Base-by-base conservation (phyloP, 1,284 basidiomycete species). In the Cutaneotrichosporon curvatum region DNA sequence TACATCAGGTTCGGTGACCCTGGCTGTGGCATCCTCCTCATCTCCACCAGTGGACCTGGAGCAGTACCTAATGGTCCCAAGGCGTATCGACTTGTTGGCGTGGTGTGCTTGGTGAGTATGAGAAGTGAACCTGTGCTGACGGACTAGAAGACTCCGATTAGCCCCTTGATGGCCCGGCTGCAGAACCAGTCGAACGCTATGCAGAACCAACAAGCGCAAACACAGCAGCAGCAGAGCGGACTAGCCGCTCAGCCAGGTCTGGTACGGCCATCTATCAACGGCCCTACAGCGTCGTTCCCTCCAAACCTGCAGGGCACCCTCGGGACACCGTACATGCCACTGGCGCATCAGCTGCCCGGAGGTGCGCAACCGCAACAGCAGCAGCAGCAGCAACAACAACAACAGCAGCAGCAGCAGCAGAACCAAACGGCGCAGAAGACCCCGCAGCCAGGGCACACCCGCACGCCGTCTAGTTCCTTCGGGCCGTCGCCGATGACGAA, bases 11-110 rank as follows among this genome's bases (percentile, higher is more conserved):
- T 60, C 18, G 58, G 58, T 18, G 35, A 37, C 10, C 50, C 52
- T 1, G 58, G 57, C 4, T 49, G 50, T 16, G 58, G 58, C 6
- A 48, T 58, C 16, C 30, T 60, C 5, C 43, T 60, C 16, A 47
- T 58, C 22, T 48, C 51, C 34, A 45, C 47, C 0, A 48, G 42
- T 43, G 22, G 47, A 10, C 15, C 34, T 18, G 25, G 40, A 9
- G 30, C 34, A 32, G 23, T 37, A 33, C 39, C 42, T 4, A 48
- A 38, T 19, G 37, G 14, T n/a, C 51, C 50, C 16, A 46, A 40
- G 33, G 28, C 40, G 9, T 50, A 49, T 37, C 40, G 54, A 1
- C 35, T 60, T 9, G 41, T 60, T 0, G 58, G 56, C 31, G 56
- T 60, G 1, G 50, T 60, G 33, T 60, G 58, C 28, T 19, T 57